These are phyloP conservation scores for Gossypium schwendimanii DNA, from an alignment of 441 rosid genomes.

Conservation along the genomic window DNA sequence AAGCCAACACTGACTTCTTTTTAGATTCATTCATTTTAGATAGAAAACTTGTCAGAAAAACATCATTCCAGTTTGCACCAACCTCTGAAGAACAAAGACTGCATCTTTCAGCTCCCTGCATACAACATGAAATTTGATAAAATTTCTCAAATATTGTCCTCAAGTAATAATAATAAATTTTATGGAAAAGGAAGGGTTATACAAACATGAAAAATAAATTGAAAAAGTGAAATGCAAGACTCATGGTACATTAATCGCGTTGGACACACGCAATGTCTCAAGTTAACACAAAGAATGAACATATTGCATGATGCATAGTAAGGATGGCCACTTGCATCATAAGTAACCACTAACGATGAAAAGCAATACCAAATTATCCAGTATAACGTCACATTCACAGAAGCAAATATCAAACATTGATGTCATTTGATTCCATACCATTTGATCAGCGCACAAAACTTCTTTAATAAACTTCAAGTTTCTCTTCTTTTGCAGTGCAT, in stretches of 20 bases:
- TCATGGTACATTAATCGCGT: background rate
- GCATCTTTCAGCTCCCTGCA: constrained; percentile 25
- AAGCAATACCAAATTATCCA: too few relatives aligned
- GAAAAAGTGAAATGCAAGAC: background rate
- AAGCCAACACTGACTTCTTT: constrained; percentile 22
- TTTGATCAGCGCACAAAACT: constrained; percentile 24
- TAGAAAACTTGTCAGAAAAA: background rate
- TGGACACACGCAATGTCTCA: background rate
- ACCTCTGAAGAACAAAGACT: constrained; percentile 8
- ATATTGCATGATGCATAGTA: background rate
- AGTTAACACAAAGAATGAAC: background rate
- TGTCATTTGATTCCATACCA: constrained; percentile 24
- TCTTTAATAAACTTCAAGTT: constrained; percentile 26
- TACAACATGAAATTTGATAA: background rate
- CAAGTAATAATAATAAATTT: too few relatives aligned
- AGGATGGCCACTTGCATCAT: too few relatives aligned
- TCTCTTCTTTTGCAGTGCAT: constrained; percentile 28
- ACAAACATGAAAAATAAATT: too few relatives aligned
- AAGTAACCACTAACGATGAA: too few relatives aligned
- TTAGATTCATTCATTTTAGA: constrained; percentile 38
- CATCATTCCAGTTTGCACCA: constrained; percentile 1
- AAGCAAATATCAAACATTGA: too few relatives aligned
- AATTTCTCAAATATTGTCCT: too few relatives aligned
- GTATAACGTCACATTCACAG: too few relatives aligned
- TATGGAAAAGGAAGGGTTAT: too few relatives aligned